Evolutionary conservation across 1,284 basidiomycete species (phyloP), one percentile per base, ranked within the genome.

Genomic region (Lignosus rhinocerotis): DNA sequence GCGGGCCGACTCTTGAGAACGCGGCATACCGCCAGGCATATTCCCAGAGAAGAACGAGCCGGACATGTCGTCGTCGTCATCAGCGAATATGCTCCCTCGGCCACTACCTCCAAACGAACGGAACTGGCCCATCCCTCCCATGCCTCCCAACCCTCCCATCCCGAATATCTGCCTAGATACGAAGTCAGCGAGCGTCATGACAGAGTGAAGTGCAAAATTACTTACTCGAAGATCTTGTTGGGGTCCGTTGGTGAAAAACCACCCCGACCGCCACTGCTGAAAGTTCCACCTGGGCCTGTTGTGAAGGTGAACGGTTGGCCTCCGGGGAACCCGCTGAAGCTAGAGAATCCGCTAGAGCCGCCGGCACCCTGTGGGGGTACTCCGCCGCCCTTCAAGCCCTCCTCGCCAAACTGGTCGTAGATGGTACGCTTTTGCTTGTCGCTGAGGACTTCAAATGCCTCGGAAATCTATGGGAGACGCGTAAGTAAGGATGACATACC

Each of bases 321-420:
- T 19, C 80, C 80, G 32, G 82, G 82, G 74, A 85, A 85, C 6
- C 78, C 79, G 46, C 78, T 70, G 60, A 75, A 86, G 19, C 78
- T 77, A 30, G 81, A 81, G 54, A 82, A 80, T 36, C 78, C 73
- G 51, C 78, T 74, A 16, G 75, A 72, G 21, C 64, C 65, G 8
- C 79, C 79, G 51, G 82, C 79, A 6, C 81, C 81, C 56, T 83
- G 79, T 33, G 83, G 68, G 14, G 76, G 74, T 0, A 79, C 81
- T 36, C 79, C 81, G 36, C 83, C 83, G 17, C 81, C 82, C 73
- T 98, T 98, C 64, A 98, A 81, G 2, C 96, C 96, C 65, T 98
- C 96, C 73, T 98, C 96, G 34, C 96, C 96, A 61, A 94, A 91
- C 66, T 96, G 94, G 74, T 99, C 96, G 67, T 97, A 99, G 31